phyloP scores from a whole-genome alignment of 495 filamentous ascomycete species.

The Xylaria bambusicola region DNA sequence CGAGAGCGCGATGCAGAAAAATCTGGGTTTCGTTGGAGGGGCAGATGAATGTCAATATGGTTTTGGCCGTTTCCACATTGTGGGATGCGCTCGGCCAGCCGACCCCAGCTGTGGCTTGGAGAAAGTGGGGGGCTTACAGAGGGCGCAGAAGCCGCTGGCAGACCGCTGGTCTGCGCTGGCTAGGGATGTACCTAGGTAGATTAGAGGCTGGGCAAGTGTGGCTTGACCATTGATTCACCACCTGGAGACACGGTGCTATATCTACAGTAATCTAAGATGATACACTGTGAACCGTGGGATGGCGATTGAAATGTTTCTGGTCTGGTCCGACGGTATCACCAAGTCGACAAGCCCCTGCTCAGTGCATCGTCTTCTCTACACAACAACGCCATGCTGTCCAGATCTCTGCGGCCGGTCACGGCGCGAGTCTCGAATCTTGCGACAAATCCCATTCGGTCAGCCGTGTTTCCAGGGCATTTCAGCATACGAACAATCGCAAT shows the following conservation, averaged over 20 bases:
- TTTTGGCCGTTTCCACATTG: constrained; percentile 24
- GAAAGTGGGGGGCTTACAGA: constrained; percentile 7
- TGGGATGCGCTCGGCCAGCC: constrained; percentile 17
- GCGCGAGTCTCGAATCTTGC: constrained; percentile 15
- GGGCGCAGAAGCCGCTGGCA: too few species aligned
- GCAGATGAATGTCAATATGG: constrained; percentile 17
- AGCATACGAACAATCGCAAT: constrained; percentile 3
- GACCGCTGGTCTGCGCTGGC: too few species aligned
- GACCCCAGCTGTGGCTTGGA: not conserved
- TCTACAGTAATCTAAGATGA: constrained; percentile 24
- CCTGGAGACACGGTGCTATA: constrained; percentile 40
- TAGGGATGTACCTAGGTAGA: too few species aligned
- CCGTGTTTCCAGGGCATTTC: not conserved
- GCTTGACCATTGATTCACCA: constrained; percentile 30
- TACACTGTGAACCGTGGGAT: not conserved
- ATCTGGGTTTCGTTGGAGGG: constrained; percentile 18
- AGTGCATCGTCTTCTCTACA: not conserved
- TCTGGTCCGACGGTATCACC: too few species aligned
- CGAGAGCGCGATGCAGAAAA: constrained; percentile 11
- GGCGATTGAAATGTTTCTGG: constrained; percentile 9
- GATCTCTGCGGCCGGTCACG: constrained; percentile 18
- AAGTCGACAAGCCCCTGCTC: constrained; percentile 2
- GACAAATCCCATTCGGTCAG: constrained; percentile 8
- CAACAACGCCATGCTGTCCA: constrained; percentile 14
- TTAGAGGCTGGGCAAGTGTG: constrained; percentile 19